phyloP scores from a whole-genome alignment of 2,329 filamentous ascomycete species.

The Ophiostoma australiae region DNA sequence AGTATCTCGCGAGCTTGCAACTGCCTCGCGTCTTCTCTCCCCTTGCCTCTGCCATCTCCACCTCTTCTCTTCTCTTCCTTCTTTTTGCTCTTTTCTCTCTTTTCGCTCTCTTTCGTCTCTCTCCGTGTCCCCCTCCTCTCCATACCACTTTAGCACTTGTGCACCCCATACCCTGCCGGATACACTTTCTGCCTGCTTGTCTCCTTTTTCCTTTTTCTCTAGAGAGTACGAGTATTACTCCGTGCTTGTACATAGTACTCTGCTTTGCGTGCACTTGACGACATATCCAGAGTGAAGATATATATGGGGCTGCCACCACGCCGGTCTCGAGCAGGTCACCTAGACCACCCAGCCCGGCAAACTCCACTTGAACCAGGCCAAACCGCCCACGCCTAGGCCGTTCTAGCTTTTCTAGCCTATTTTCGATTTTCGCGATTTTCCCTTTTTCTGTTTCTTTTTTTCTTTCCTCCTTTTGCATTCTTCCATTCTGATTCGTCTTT shows the following conservation, averaged over 20 bases:
- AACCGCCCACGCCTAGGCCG: background rate
- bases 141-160: background rate
- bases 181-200: background rate
- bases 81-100: background rate
- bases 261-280: constrained; percentile 4
- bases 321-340: no score
- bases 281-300: background rate
- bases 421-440: background rate
- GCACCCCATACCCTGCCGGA: background rate
- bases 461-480: background rate
- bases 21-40: constrained; percentile 9
- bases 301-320: background rate
- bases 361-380: background rate
- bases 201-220: background rate
- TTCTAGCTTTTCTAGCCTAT: constrained; percentile 10
- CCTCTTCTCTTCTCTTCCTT: background rate
- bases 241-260: background rate
- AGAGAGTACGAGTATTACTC: background rate
- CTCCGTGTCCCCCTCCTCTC: background rate
- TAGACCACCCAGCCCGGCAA: background rate
- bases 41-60: background rate
- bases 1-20: background rate
- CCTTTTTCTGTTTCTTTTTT: background rate
- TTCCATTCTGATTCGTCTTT: background rate
- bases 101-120: background rate